A percentile compares a stretch with the other conserved stretches of the same genome.
These are phyloP conservation scores for Actinomucor elegans DNA, from an alignment of 371 early-diverging fungal species.

Conservation along the genomic window DNA sequence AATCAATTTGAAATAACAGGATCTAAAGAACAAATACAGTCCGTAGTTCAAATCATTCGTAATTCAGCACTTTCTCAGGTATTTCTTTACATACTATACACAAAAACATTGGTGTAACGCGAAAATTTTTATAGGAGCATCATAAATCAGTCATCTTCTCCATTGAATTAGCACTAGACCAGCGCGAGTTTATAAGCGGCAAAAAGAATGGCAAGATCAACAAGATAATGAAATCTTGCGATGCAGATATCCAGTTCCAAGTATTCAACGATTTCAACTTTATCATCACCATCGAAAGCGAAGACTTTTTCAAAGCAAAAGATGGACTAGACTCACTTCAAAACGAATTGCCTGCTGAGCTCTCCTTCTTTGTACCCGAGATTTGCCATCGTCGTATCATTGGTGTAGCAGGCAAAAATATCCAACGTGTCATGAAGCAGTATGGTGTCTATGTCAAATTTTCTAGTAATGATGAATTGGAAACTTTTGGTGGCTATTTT, in stretches of 20 bases:
- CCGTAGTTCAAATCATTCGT: constrained; percentile 31
- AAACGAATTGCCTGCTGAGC: constrained; percentile 85
- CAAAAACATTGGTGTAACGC: background rate
- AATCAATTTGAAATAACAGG: constrained; percentile 56
- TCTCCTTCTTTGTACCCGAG: constrained; percentile 87
- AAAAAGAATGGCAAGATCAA: constrained; percentile 96
- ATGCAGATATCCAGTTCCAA: constrained; percentile 60
- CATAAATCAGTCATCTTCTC: constrained; percentile 38
- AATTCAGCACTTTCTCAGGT: constrained; percentile 17
- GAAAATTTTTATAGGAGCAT: constrained; percentile 11
- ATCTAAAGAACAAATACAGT: constrained; percentile 43
- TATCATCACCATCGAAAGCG: constrained; percentile 70
- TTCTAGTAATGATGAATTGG: constrained; percentile 79
- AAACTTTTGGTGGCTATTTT: constrained; percentile 74
- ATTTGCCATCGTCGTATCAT: constrained; percentile 92
- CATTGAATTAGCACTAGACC: constrained; percentile 76
- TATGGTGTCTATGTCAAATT: constrained; percentile 95
- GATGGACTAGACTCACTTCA: constrained; percentile 72
- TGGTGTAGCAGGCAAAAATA: constrained; percentile 93
- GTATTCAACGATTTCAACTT: constrained; percentile 76
- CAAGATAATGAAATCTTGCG: constrained; percentile 83
- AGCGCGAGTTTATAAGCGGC: constrained; percentile 91
- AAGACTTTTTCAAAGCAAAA: constrained; percentile 57
- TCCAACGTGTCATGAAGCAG: constrained; percentile 94
- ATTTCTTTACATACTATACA: background rate